Evolutionary conservation across 768 basidiomycete genomes (phyloP), one percentile per base, ranked within the genome.

Genomic region (Boletus reticulatus): DNA sequence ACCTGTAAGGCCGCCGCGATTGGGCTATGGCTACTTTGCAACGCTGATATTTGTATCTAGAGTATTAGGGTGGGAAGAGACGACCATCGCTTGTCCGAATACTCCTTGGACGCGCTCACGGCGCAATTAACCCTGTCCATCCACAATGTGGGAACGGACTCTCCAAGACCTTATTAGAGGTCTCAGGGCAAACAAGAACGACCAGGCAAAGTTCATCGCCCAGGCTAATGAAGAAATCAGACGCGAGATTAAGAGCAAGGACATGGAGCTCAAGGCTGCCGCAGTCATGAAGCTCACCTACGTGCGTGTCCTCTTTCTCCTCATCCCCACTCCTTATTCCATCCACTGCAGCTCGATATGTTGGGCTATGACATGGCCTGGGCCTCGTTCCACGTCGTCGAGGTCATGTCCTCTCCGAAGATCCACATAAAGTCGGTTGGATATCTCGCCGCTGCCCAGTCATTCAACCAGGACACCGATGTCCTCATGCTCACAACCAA

Each of bases 401-500:
- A 99, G 68, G 94, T 96, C 70, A 99, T 99, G 97, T 94, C 94
- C 37, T 94, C 94, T 4, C 77, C 89, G 5, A 87, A 87, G 68
- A 83, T 88, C 61, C 95, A 98, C 73, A 80, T 98, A 61, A 99
- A 99, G 78, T 86, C 84, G 27, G 88, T 98, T 47, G 97, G 97
- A 13, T 98, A 99, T 72, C 87, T 99, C 22, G 97, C 91, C 2
- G 94, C 97, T 4, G 73, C 84, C 41, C 86, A 94, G 73, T 95
- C 94, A 1, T 99, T 98, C 71, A 81, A 87, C 43, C 84, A 92
- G 62, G 92, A 96, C 55, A 98, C 97, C 1, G 97, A 98, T 63
- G 96, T 98, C 22, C 84, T 98, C 20, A 97, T 99, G 82, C 81
- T 98, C 45, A 97, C 96, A 4, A 97, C 96, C 11, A 99, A 99